Base-by-base conservation (phyloP, 2,329 filamentous ascomycete genomes). In the Rhynchosporium graminicola region DNA sequence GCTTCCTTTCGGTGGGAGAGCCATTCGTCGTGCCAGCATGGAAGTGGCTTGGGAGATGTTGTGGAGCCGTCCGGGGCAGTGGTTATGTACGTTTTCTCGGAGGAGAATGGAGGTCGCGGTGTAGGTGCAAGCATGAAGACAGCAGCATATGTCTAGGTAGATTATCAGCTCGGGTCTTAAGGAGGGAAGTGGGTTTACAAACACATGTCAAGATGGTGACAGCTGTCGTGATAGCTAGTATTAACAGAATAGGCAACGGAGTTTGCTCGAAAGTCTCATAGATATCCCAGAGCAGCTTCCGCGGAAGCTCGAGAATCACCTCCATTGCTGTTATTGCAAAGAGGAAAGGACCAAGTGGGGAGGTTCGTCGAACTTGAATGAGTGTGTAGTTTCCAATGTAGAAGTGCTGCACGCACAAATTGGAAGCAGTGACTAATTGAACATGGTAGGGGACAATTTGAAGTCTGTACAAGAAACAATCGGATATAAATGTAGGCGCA, bases 1-100 rank as follows among this genome's bases (percentile, higher is more conserved):
- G 77, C 79, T 54, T 80, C 76, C 71, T 80, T 83, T 73, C 83
- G 84, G 75, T 84, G 85, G 55, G 81, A 82, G 38, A 87, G 82
- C 83, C 87, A 88, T 74, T 82, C 81, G 75, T 97, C 92, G 74
- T 91, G 87, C 94, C 94, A 98, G 79, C 91, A 97, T 10, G 93
- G 90, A 33, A 97, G 75, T 29, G 79, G 80, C 68, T 85, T 82
- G 6, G 79, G 77, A 28, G 76, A 71, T 73, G 79, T 85, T 56
- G 79, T 78, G 12, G 80, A 79, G 57, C 89, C 88, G 69, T 88
- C 81, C 46, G 87, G 82, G 43, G 86, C 80, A 46, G 92, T 88
- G 3, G 91, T 96, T 55, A 86, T 83, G 80, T 94, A 99, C 43
- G 83, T 87, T 79, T 95, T 97, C 76, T 99, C 95, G 38, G 91